A percentile compares a stretch with the other conserved stretches of the same genome.
Conservation (phyloP, 345 rosid genomes). For the Psidium friedrichsthalianum region DNA sequence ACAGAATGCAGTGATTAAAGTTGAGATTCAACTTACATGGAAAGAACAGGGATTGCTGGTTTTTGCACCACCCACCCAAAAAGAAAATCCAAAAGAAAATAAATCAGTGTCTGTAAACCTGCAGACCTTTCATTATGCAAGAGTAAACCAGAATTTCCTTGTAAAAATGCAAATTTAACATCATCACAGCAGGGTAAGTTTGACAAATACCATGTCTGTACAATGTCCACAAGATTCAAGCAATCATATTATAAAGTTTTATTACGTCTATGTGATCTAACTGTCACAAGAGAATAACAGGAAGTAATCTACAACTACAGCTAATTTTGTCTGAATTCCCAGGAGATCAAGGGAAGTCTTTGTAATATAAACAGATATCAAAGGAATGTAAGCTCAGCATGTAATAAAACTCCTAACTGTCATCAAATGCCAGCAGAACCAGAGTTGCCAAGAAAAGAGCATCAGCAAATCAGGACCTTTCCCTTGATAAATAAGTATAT, state of each 20-base stretch:
- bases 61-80: constrained; percentile 28
- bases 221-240: not conserved
- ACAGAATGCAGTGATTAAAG: not conserved
- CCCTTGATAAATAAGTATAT: not conserved
- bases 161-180: not conserved
- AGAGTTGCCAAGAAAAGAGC: not conserved
- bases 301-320: not conserved
- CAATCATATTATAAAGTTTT: not conserved
- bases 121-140: not conserved
- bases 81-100: not conserved
- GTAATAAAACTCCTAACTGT: not conserved
- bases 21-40: constrained; percentile 60
- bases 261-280: not conserved
- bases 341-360: not conserved
- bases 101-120: not conserved
- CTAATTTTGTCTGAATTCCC: not conserved
- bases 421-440: not conserved
- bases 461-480: not conserved
- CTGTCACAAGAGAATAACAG: not conserved
- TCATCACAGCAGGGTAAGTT: not conserved
- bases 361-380: not conserved
- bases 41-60: constrained; percentile 94
- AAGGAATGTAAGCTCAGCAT: not conserved
- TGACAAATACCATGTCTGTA: not conserved
- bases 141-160: not conserved